A percentile compares a stretch with the other conserved stretches of the same genome.
These are phyloP conservation scores for Liquidambar formosana DNA, from an alignment of 164 flowering plant species.

Conservation along the genomic window DNA sequence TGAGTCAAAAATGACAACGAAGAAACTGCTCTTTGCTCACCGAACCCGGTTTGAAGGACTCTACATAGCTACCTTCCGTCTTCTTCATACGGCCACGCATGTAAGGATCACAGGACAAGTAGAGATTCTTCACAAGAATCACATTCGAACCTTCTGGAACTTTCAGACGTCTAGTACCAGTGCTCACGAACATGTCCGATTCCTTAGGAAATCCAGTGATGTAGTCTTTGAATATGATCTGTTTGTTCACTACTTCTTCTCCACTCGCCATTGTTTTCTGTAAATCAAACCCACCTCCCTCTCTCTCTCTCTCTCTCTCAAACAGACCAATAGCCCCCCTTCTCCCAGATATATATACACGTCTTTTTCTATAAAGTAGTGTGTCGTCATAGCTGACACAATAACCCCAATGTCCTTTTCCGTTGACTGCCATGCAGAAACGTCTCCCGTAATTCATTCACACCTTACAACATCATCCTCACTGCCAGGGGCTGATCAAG, in stretches of 20 bases:
- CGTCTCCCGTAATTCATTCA: too few relatives aligned
- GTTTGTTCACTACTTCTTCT: conserved; percentile 30
- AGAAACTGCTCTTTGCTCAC: too few relatives aligned
- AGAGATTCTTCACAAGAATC: conserved; percentile 39
- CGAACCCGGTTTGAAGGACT: too few relatives aligned
- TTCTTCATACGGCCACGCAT: conserved; percentile 21
- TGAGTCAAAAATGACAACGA: too few relatives aligned
- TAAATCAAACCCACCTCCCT: not conserved
- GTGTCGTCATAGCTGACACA: too few relatives aligned
- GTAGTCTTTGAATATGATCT: conserved; percentile 27
- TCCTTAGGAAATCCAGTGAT: conserved; percentile 30
- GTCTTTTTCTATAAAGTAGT: too few relatives aligned
- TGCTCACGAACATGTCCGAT: conserved; percentile 22
- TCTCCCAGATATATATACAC: too few relatives aligned
- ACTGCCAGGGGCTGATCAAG: too few relatives aligned
- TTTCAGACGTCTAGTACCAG: conserved; percentile 8
- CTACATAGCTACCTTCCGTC: conserved; percentile 5
- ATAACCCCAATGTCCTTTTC: too few relatives aligned
- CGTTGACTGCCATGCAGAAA: too few relatives aligned
- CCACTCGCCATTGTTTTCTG: conserved; percentile 9
- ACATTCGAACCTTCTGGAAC: conserved; percentile 13
- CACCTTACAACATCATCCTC: too few relatives aligned
- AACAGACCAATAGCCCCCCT: too few relatives aligned
- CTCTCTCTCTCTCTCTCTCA: not conserved
- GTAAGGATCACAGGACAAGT: conserved; percentile 43